These are phyloP conservation scores for Alternaria sp. DNA, from an alignment of 2,329 filamentous ascomycete species.

Conservation along the genomic window DNA sequence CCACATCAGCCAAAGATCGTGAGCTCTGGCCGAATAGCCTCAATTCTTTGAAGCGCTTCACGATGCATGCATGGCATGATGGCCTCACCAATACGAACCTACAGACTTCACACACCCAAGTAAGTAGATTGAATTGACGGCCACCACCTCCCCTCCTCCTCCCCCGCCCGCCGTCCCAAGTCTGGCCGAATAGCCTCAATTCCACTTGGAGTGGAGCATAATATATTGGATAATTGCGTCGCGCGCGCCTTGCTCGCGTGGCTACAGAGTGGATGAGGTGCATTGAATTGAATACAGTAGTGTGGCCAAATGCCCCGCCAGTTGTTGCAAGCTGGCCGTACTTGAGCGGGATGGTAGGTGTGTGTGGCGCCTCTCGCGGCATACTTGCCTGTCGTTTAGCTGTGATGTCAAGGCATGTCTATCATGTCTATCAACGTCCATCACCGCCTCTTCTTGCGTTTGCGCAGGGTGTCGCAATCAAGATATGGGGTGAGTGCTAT, in stretches of 20 bases:
- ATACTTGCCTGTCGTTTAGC: not conserved
- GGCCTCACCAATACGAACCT: no score
- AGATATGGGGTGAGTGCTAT: not conserved
- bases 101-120: no score
- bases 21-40: not conserved
- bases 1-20: slow-evolving; percentile 1
- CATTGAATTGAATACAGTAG: not conserved
- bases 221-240: slow-evolving; percentile 9
- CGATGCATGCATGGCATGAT: no score
- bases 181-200: not conserved
- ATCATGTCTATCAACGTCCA: not conserved
- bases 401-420: not conserved
- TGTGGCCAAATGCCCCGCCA: slow-evolving; percentile 16
- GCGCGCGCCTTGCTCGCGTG: slow-evolving; percentile 9
- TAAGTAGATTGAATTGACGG: no score
- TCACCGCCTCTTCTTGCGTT: not conserved
- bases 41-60: not conserved
- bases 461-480: not conserved
- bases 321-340: slow-evolving; percentile 14
- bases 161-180: no score
- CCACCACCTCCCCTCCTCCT: no score
- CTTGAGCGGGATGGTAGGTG: slow-evolving; percentile 3
- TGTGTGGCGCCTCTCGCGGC: slow-evolving; percentile 8
- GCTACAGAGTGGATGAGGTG: slow-evolving; percentile 3
- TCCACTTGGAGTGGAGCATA: slow-evolving; percentile 5